Evolutionary conservation across 108 stramenopile genomes (phyloP), one percentile per base, ranked within the genome.

Genomic region (Skeletonema marinoi): DNA sequence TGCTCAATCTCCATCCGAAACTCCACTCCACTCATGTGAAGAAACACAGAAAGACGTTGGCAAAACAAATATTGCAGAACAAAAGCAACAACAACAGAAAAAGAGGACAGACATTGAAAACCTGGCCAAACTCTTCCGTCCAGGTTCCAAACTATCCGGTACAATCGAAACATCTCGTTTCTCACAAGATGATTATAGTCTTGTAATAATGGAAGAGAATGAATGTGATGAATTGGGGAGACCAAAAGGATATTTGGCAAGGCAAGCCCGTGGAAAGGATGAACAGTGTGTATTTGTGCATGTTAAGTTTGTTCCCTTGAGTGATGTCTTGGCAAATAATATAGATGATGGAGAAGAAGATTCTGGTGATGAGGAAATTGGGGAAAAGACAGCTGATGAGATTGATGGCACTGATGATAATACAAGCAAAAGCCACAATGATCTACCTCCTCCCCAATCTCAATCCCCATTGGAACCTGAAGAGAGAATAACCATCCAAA

Each of bases 221-320:
- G 66, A 13, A 7, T 44, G 60, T 42, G 81, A 82, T 62, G 81
- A 82, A 58, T 32, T 82, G 30, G 81, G 81, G 1, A 56, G 60
- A 8, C 58, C 62, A 39, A 82, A 76, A 44, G 81, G 81, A 14
- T 42, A 75, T 44, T 66, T 82, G 48, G 74, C 74, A 12, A 32
- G 81, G 33, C 81, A 82, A 10, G 76, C 75, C 38, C 11, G 73
- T 36, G 46, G 19, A 31, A 74, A 65, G 5, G 81, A 76, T 63
- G 74, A 82, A 21, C 81, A 76, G 54, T 82, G 81, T 46, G 70
- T 82, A 0, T 82, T 67, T 61, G 21, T 82, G 3, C 71, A 82
- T 38, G 16, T 75, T 0, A 73, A 42, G 4, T 58, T 72, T 51
- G 81, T 82, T 16, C 54, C 65, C 6, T 21, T 82, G n/a, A 48